A percentile compares a stretch with the other conserved stretches of the same genome.
phyloP scores from a whole-genome alignment of 2,329 filamentous ascomycete genomes.

The Stagonosporopsis cucurbitacearum region DNA sequence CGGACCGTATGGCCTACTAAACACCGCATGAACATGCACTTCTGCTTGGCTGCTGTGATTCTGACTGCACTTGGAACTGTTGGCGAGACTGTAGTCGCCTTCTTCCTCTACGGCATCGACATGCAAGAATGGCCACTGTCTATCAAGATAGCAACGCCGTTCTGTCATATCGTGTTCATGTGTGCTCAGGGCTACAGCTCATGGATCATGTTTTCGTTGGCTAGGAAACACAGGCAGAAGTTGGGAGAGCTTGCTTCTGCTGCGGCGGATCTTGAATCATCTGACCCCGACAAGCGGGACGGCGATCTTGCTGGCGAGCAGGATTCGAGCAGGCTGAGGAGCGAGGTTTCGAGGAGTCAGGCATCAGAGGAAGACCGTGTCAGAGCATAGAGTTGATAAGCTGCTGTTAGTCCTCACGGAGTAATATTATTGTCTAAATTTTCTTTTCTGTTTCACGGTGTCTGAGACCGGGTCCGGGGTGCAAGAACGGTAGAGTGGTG shows the following conservation, averaged over 20 bases:
- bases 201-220: not conserved
- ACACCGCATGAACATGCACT: conserved; percentile 3
- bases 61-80: not conserved
- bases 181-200: not conserved
- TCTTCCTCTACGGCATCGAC: not conserved
- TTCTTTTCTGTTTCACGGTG: not conserved
- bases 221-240: not conserved
- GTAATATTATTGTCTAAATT: not conserved
- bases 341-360: not conserved
- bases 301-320: not conserved
- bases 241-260: not conserved
- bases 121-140: not conserved
- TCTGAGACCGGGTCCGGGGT: not conserved
- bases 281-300: not conserved
- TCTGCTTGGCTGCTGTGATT: not conserved
- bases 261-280: not conserved
- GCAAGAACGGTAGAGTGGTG: too few species aligned
- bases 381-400: not conserved
- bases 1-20: not conserved
- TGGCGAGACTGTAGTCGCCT: conserved; percentile 1
- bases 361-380: too few species aligned
- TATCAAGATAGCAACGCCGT: not conserved
- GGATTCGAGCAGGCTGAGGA: too few species aligned
- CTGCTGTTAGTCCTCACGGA: not conserved
- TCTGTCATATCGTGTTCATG: not conserved